These are phyloP conservation scores for Gymnopus androsaceus DNA, from an alignment of 1,284 basidiomycete species.

Conservation along the genomic window DNA sequence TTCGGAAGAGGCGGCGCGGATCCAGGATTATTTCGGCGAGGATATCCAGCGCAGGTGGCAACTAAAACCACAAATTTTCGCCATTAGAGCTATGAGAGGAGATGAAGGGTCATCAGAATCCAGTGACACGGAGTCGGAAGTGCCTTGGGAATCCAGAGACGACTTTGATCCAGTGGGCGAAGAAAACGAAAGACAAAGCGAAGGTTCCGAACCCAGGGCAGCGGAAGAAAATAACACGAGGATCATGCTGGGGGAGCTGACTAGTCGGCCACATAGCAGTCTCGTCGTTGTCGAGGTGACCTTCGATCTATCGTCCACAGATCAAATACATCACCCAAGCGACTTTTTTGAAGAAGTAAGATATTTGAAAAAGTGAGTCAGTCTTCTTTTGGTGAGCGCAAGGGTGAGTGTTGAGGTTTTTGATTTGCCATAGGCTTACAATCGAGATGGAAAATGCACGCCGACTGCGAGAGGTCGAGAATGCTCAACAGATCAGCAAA, in stretches of 20 bases:
- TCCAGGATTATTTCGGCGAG: neutral
- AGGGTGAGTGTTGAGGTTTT: neutral
- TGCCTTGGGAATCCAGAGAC: neutral
- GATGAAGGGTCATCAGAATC: neutral
- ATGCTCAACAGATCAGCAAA: conserved; percentile 6
- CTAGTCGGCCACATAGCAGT: neutral
- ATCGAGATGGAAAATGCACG: neutral
- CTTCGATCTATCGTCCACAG: conserved; percentile 1
- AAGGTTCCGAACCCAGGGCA: neutral
- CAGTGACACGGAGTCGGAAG: neutral
- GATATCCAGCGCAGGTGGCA: neutral
- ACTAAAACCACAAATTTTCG: neutral
- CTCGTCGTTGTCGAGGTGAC: conserved; percentile 2
- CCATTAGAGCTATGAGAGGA: neutral
- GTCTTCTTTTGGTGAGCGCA: neutral
- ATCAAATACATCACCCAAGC: neutral
- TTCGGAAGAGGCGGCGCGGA: neutral
- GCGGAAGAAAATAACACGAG: neutral
- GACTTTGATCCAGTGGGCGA: neutral
- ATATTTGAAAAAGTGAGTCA: neutral
- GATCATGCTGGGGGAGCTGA: neutral
- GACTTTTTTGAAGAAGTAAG: conserved; percentile 6
- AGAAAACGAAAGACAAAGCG: no score
- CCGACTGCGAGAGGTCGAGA: conserved; percentile 1
- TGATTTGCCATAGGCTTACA: neutral